Percentiles rank a stretch among this genome's conserved stretches.
phyloP scores from a whole-genome alignment of 1,139 yeast species.

The Hansenula lynferdii region DNA sequence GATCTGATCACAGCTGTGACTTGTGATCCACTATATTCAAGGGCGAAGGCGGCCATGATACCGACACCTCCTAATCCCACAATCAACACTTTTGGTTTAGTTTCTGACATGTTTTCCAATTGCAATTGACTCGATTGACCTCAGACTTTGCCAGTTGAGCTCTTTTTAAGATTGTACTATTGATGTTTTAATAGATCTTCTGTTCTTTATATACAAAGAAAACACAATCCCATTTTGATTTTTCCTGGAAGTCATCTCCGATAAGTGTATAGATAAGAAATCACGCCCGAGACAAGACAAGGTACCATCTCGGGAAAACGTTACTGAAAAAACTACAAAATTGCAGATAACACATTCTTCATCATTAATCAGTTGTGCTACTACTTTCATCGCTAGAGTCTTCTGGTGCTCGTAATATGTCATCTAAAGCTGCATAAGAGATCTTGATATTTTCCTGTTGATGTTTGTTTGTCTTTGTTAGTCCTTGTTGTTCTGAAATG shows the following conservation, averaged over 20 bases:
- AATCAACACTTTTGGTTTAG: slow-evolving; percentile 37
- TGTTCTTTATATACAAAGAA: no score
- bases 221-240: no score
- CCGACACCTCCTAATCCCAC: slow-evolving; percentile 79
- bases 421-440: background rate
- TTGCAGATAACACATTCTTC: no score
- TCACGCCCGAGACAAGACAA: no score
- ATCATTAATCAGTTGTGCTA: background rate
- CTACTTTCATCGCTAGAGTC: background rate
- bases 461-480: background rate
- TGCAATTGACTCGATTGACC: background rate
- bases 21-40: slow-evolving; percentile 43
- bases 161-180: no score
- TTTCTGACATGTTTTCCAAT: background rate
- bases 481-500: background rate
- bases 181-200: no score
- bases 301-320: no score
- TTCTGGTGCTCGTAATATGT: background rate
- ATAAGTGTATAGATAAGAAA: no score
- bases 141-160: no score
- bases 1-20: slow-evolving; percentile 60
- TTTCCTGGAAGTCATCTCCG: no score
- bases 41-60: slow-evolving; percentile 57
- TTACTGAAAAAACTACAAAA: no score
- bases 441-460: no score